phyloP scores from a whole-genome alignment of 2,329 filamentous ascomycete species.

The Conoideocrella luteorostrata region DNA sequence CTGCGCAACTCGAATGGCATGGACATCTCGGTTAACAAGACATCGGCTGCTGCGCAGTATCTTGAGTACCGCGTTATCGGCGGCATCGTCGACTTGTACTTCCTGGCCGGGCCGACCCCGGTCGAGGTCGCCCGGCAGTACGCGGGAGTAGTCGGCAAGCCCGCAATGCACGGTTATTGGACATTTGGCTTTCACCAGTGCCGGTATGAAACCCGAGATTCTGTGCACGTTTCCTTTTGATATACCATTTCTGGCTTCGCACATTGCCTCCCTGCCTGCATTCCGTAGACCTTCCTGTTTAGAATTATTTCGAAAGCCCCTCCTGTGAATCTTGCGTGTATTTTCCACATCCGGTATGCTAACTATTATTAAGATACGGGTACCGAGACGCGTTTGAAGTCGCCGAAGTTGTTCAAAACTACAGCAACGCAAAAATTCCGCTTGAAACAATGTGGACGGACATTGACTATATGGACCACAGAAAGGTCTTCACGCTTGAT shows the following conservation, averaged over 20 bases:
- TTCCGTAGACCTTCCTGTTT: too few species aligned
- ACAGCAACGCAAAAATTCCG: slow-evolving; percentile 57
- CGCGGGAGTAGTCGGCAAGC: slow-evolving; percentile 46
- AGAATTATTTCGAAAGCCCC: too few species aligned
- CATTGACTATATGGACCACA: slow-evolving; percentile 31
- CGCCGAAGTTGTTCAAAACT: slow-evolving; percentile 62
- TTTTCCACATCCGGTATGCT: too few species aligned
- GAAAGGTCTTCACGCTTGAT: slow-evolving; percentile 54
- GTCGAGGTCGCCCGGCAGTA: slow-evolving; percentile 55
- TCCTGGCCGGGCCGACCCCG: slow-evolving; percentile 53
- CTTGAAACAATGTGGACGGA: slow-evolving; percentile 49
- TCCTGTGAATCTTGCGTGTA: too few species aligned
- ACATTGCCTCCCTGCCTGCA: too few species aligned
- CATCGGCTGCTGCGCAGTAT: slow-evolving; percentile 48
- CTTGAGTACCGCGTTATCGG: slow-evolving; percentile 76
- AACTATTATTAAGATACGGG: too few species aligned
- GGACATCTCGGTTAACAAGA: slow-evolving; percentile 68
- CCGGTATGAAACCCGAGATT: too few species aligned
- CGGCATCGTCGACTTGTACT: slow-evolving; percentile 68
- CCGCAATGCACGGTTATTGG: slow-evolving; percentile 60
- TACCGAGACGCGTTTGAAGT: slow-evolving; percentile 59
- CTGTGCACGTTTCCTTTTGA: too few species aligned
- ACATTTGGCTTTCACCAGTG: slow-evolving; percentile 57
- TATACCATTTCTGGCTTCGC: too few species aligned
- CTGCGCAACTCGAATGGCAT: slow-evolving; percentile 69